A percentile compares a stretch with the other conserved stretches of the same genome.
Evolutionary conservation across 2,329 filamentous ascomycete species (phyloP).

Genomic region (Talaromyces sp.): DNA sequence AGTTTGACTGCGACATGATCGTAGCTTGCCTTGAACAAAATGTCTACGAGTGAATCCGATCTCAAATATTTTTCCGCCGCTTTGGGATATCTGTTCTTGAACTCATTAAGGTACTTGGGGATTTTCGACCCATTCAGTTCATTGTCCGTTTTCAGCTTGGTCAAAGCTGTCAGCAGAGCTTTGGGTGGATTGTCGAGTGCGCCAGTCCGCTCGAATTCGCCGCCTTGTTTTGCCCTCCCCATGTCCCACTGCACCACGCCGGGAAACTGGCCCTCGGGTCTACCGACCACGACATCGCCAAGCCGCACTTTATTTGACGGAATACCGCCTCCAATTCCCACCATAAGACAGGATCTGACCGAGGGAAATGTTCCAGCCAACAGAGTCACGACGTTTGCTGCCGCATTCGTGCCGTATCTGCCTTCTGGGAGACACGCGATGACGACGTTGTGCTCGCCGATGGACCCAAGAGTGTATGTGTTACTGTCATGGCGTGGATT

Average conservation of each 20-base stretch:
- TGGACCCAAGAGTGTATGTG: slow-evolving; percentile 23
- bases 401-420: background rate
- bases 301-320: slow-evolving; percentile 24
- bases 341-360: slow-evolving; percentile 37
- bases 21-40: background rate
- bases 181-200: background rate
- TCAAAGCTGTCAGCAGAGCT: background rate
- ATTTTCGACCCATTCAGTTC: background rate
- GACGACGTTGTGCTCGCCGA: slow-evolving; percentile 24
- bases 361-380: slow-evolving; percentile 23
- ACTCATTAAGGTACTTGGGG: background rate
- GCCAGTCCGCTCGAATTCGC: background rate
- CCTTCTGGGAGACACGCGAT: slow-evolving; percentile 14
- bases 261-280: slow-evolving; percentile 16
- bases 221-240: slow-evolving; percentile 18
- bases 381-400: background rate
- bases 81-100: background rate
- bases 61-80: background rate
- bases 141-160: background rate
- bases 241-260: slow-evolving; percentile 26
- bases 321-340: slow-evolving; percentile 39
- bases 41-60: background rate
- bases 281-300: slow-evolving; percentile 26
- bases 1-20: background rate
- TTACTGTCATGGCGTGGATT: slow-evolving; percentile 22